phyloP scores from a whole-genome alignment of 2,329 filamentous ascomycete genomes.

The Aspergillus persii region DNA sequence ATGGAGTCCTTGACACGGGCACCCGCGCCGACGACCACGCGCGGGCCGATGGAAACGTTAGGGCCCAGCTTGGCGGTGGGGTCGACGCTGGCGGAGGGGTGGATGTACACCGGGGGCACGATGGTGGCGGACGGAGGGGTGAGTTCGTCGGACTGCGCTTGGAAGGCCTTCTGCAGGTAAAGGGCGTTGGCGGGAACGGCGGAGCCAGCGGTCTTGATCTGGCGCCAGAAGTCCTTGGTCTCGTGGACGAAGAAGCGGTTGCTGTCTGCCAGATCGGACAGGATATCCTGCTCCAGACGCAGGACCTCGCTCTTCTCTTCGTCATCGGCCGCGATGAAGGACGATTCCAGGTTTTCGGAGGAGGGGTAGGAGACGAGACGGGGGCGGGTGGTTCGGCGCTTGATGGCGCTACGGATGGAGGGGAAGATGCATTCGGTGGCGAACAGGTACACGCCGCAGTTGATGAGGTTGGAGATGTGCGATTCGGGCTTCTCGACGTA shows the following conservation, averaged over 20 bases:
- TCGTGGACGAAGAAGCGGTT: constrained; percentile 98
- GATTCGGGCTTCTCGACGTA: constrained; percentile 99
- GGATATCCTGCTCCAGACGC: constrained; percentile 93
- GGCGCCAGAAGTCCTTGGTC: constrained; percentile 99
- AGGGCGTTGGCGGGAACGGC: constrained; percentile 95
- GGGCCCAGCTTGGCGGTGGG: constrained; percentile 94
- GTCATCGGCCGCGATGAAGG: constrained; percentile 65
- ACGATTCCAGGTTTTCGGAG: constrained; percentile 82
- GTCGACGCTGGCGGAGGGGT: constrained; percentile 85
- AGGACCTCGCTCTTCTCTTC: constrained; percentile 83
- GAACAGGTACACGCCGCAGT: constrained; percentile 98
- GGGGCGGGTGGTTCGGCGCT: constrained; percentile 87
- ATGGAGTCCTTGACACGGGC: constrained; percentile 94
- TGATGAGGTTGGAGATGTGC: constrained; percentile 97
- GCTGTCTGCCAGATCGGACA: constrained; percentile 92
- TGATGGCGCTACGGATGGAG: constrained; percentile 89
- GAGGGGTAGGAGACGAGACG: constrained; percentile 93
- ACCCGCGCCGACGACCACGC: constrained; percentile 78
- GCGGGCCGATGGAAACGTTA: constrained; percentile 94
- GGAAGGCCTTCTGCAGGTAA: constrained; percentile 91
- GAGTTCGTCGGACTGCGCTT: constrained; percentile 77
- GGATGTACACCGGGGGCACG: constrained; percentile 89
- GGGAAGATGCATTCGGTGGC: constrained; percentile 95
- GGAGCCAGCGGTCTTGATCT: constrained; percentile 98
- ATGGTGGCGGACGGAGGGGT: constrained; percentile 81